These are phyloP conservation scores for Salvia sclarea DNA, from an alignment of 305 asterid species.

Conservation along the genomic window DNA sequence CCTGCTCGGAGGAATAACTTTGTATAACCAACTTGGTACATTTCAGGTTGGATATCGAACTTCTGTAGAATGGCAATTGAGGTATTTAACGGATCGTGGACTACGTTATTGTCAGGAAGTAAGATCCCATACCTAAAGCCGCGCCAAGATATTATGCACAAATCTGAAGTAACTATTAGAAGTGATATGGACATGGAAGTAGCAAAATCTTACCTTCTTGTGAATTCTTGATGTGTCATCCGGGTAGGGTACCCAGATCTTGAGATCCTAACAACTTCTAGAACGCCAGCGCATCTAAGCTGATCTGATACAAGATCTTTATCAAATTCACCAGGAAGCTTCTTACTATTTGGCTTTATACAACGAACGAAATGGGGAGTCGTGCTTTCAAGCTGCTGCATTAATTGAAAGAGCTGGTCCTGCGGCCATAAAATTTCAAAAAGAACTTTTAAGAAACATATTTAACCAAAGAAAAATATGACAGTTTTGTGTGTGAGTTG, in stretches of 20 bases:
- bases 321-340: conserved; percentile 73
- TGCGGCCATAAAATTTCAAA: conserved; percentile 41
- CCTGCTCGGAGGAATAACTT: conserved; percentile 58
- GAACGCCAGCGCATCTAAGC: conserved; percentile 83
- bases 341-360: conserved; percentile 78
- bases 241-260: conserved; percentile 91
- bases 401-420: conserved; percentile 81
- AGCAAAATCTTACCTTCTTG: conserved; percentile 59
- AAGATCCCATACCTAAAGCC: conserved; percentile 72
- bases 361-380: conserved; percentile 91
- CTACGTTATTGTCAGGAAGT: conserved; percentile 51
- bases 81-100: conserved; percentile 60
- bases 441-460: conserved; percentile 9
- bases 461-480: conserved; percentile 13
- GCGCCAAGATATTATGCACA: conserved; percentile 32
- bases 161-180: conserved; percentile 22
- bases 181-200: conserved; percentile 24
- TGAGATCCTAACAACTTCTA: conserved; percentile 82
- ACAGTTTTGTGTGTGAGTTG: no score
- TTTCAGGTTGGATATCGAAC: conserved; percentile 57
- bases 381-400: conserved; percentile 88
- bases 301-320: conserved; percentile 76
- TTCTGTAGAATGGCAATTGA: conserved; percentile 63
- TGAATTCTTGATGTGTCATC: conserved; percentile 84
- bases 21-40: conserved; percentile 58